Conservation (phyloP, 495 filamentous ascomycete species). For the Oidiodendron maius region DNA sequence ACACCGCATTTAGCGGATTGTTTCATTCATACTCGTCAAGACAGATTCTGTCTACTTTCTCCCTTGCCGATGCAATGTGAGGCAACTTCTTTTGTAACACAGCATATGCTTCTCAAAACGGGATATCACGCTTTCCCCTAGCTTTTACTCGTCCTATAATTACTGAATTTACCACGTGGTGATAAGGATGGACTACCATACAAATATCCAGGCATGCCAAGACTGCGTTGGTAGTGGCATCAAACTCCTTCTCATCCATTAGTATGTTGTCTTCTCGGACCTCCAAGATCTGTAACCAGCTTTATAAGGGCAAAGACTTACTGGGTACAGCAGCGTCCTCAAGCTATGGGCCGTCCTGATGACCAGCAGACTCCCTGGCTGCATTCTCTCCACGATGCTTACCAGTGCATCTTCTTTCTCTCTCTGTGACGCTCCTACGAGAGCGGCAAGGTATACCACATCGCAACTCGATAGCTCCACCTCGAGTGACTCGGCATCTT, state of each 20-base stretch:
- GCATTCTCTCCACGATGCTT: constrained; percentile 27
- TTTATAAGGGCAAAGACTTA: constrained; percentile 10
- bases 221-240: constrained; percentile 7
- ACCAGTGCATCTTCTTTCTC: constrained; percentile 31
- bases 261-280: neutral
- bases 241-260: constrained; percentile 16
- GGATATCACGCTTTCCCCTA: neutral
- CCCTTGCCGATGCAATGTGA: no score
- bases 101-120: no score
- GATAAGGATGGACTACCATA: constrained; percentile 34
- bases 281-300: no score
- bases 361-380: constrained; percentile 30
- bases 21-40: no score
- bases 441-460: constrained; percentile 39
- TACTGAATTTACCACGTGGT: constrained; percentile 38
- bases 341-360: constrained; percentile 35
- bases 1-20: no score
- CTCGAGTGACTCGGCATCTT: constrained; percentile 16
- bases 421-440: constrained; percentile 32
- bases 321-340: constrained; percentile 39
- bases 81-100: no score
- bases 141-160: constrained; percentile 27
- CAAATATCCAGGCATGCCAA: constrained; percentile 26
- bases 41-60: no score
- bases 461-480: constrained; percentile 14